Evolutionary conservation across 768 basidiomycete species (phyloP), one percentile per base, ranked within the genome.

Genomic region (Hygrocybe coccinea): DNA sequence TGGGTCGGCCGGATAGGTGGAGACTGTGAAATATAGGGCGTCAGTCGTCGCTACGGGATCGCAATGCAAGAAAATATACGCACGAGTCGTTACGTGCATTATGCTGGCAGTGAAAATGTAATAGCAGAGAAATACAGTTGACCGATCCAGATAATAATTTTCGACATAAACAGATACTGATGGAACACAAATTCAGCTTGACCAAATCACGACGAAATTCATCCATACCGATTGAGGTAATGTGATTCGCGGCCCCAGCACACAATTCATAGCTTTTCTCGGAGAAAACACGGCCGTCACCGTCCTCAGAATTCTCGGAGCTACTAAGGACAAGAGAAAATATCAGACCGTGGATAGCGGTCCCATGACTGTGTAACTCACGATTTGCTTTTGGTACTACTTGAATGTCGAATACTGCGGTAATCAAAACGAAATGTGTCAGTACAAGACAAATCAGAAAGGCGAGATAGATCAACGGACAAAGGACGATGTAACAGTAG

Each of bases 31-130:
- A 33, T 39, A 19, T 34, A 25, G 39, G 36, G 7, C 5, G 47
- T 63, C 44, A 47, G 38, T 5, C 17, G 41, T 12, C 9, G 25
- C 19, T 33, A 41, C n/a, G 15, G n/a, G 41, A n/a, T 36, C 25
- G 22, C 10, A 5, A 14, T 9, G 25, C 34, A 38, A 6, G 19
- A 22, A 34, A 22, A 49, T 48, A 4, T 11, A 79, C 88, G 60
- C 63, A 91, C 89, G 68, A 38, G 75, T 84, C 2, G 83, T 83
- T 45, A 88, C 80, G 62, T 91, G 89, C 86, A 87, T 89, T 51
- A 91, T 82, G 55, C 82, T 81, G 14, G 88, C 87, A 2, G 85
- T 85, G 71, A 91, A 91, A 14, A 89, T 74, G 62, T 89, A 90
- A 64, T 89, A 91, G 62, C 80, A 85, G 25, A 89, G 70, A 65